Evolutionary conservation across 352 stramenopile genomes (phyloP).

Genomic region (Phytophthora pisi): DNA sequence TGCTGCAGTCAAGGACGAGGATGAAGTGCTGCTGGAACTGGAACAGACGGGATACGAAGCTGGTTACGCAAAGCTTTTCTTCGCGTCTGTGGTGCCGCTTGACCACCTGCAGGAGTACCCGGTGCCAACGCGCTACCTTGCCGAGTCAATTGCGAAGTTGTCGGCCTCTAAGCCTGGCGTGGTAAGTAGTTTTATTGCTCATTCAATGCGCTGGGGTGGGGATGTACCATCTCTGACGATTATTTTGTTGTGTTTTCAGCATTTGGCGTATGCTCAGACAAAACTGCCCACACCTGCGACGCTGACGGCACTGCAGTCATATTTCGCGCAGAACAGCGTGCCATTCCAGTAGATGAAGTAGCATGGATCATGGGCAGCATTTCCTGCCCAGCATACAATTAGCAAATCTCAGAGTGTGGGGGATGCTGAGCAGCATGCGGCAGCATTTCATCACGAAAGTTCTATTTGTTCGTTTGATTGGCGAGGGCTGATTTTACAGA

Average conservation of each 20-base stretch:
- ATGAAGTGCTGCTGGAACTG: slow-evolving; percentile 82
- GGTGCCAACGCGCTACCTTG: slow-evolving; percentile 60
- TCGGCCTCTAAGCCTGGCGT: slow-evolving; percentile 68
- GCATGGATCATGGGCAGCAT: slow-evolving; percentile 26
- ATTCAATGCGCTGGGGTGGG: not conserved
- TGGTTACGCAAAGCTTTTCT: slow-evolving; percentile 94
- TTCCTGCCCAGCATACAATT: slow-evolving; percentile 10
- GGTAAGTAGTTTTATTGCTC: slow-evolving; percentile 42
- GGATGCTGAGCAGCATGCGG: slow-evolving; percentile 21
- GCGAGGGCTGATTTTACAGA: slow-evolving; percentile 14
- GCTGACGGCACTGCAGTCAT: slow-evolving; percentile 47
- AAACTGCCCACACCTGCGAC: slow-evolving; percentile 43
- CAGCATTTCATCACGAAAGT: slow-evolving; percentile 27
- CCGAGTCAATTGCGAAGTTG: slow-evolving; percentile 68
- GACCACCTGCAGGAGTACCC: slow-evolving; percentile 90
- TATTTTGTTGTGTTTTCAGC: slow-evolving; percentile 41
- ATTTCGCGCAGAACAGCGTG: slow-evolving; percentile 73
- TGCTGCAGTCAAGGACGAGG: slow-evolving; percentile 66
- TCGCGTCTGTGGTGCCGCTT: slow-evolving; percentile 83
- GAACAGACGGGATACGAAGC: slow-evolving; percentile 93
- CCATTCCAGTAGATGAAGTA: slow-evolving; percentile 61
- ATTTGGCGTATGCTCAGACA: slow-evolving; percentile 54
- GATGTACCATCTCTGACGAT: slow-evolving; percentile 19
- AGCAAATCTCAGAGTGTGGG: slow-evolving; percentile 16
- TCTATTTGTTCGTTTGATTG: slow-evolving; percentile 33